phyloP scores from a whole-genome alignment of 140 eudicot genomes.

The Ambrosia hybrid region DNA sequence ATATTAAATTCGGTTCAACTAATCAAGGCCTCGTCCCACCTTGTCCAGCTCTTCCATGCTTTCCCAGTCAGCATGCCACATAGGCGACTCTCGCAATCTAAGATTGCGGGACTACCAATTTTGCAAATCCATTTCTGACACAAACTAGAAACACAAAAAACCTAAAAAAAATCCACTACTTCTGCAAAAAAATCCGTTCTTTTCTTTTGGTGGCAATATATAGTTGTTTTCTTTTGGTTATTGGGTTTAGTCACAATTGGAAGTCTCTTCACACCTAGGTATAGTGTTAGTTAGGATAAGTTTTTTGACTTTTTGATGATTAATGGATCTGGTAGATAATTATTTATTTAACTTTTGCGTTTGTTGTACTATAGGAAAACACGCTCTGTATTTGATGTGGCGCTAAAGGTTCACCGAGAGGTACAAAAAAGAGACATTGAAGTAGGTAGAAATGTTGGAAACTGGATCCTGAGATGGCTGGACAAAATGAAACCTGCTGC shows the following conservation, averaged over 20 bases:
- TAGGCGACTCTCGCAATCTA: too few species aligned
- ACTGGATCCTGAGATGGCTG: constrained; percentile 85
- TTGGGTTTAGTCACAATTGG: not conserved
- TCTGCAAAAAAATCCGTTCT: too few species aligned
- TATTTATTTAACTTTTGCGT: not conserved
- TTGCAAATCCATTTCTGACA: too few species aligned
- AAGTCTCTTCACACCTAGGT: not conserved
- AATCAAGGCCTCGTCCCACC: too few species aligned
- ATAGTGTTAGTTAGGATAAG: not conserved
- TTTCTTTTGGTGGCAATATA: not conserved
- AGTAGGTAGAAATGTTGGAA: constrained; percentile 78
- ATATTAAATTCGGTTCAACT: too few species aligned
- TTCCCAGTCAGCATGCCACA: too few species aligned
- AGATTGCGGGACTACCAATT: too few species aligned
- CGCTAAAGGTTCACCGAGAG: constrained; percentile 61
- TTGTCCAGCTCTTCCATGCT: too few species aligned
- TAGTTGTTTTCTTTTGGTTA: not conserved
- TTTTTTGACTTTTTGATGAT: not conserved
- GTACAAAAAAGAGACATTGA: constrained; percentile 85
- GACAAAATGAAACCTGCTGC: constrained; percentile 81
- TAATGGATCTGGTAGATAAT: constrained; percentile 13
- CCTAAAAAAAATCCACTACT: too few species aligned
- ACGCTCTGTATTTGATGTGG: constrained; percentile 65
- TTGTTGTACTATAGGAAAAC: constrained; percentile 55
- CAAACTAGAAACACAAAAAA: too few species aligned